Base-by-base conservation (phyloP, 2,329 filamentous ascomycete genomes). In the Sarocladiaceae sp. region DNA sequence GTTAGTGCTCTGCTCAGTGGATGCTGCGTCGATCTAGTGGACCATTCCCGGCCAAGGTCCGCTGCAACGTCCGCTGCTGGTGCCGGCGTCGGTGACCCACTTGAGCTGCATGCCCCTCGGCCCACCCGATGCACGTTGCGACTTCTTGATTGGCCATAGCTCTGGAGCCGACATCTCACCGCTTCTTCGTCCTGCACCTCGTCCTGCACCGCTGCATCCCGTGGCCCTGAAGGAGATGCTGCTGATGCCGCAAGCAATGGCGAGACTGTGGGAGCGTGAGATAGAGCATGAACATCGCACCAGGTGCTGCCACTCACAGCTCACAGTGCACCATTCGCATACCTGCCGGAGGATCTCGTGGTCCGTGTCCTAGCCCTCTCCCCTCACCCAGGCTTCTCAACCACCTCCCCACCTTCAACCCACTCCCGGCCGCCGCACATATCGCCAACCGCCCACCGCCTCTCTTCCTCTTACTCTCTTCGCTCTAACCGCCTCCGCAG, bases 371-470 rank as follows among this genome's bases (percentile, higher is more conserved):
- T n/a, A n/a, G n/a, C n/a, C 37, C 26, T 26, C 21, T 6, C 15
- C 10, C 26, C 26, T 29, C 21, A 29, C 20, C 41, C 40, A 21
- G 23, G 18, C 27, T n/a, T n/a, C 37, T 41, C 37, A 41, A 32
- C 39, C 45, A 27, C 47, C 43, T 31, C 27, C 45, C 47, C 40
- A 31, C 42, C 21, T 9, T 44, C 31, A 27, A 26, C 19, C 42
- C 16, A 35, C 42, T 44, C 31, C 43, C 40, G 26, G 40, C 40
- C 27, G 40, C 40, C 23, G 23, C 40, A 16, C 40, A 43, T 19
- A 43, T 43, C 40, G 40, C 40, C 40, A 43, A 33, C 26, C 39
- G 42, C 44, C 42, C 40, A 43, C 40, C 26, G 40, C 40, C 18
- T 33, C 16, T 33, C 40, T 32, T 26, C 29, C 32, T 33, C 7